Evolutionary conservation across 306 rosid genomes (phyloP), one percentile per base, ranked within the genome.

Genomic region (Abrus precatorius): DNA sequence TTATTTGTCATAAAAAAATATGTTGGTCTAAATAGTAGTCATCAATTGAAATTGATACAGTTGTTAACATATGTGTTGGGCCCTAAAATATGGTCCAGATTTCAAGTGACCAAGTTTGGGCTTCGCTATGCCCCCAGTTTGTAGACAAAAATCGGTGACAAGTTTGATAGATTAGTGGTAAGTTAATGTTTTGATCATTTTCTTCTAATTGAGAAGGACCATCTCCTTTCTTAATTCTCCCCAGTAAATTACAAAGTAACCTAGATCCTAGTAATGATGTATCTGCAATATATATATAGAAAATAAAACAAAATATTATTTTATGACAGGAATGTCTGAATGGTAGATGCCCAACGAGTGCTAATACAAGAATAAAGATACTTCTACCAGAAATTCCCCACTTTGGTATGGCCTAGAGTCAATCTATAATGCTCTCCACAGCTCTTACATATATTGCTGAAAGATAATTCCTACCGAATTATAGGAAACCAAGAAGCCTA

Each of bases 341-440:
- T 14, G 63, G 33, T 71, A 71, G 76, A 5, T 71, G 47, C 45
- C 28, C 32, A 70, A 5, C 73, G 41, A 9, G 55, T 67, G 36
- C 36, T 68, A 4, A 28, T 1, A 1, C 27, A 69, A 68, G 56
- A 13, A 49, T 33, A 43, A 43, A 27, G 13, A 45, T 47, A 41
- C 14, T 3, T 40, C 29, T 40, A 14, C 50, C 33, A 1, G 34
- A 20, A 43, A 7, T 41, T 5, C 34, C 53, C 8, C 33, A 66
- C 13, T n/a, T 3, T n/a, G 30, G 12, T 66, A 9, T 68, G 13
- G 41, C 12, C 3, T 27, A 55, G 2, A 20, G 20, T 32, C 43
- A 61, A 6, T 10, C 10, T 29, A 32, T 10, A 47, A 47, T 70
- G 7, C 10, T 6, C 30, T 69, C 7, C 30, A 5, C 2, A 11